Percentiles rank a stretch among this genome's conserved stretches.
phyloP scores from a whole-genome alignment of 305 asterid species.

The Solanum aculeatissimum region DNA sequence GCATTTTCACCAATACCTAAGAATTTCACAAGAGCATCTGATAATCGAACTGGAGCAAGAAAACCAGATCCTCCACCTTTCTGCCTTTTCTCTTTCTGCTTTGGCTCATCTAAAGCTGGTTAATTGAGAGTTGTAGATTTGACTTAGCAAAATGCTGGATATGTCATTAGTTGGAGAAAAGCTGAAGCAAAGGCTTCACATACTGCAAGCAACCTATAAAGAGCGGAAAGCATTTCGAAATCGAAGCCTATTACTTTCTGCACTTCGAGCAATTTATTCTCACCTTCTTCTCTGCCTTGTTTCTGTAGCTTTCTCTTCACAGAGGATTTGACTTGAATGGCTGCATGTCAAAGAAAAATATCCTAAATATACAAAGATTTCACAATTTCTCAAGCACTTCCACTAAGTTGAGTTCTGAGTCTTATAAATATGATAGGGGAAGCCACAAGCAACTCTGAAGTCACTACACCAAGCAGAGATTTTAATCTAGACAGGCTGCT shows the following conservation, averaged over 20 bases:
- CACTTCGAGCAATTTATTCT: background rate
- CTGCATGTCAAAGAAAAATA: slow-evolving; percentile 3
- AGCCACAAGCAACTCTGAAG: background rate
- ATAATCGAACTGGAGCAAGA: slow-evolving; percentile 22
- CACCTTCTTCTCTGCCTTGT: slow-evolving; percentile 24
- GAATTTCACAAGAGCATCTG: slow-evolving; percentile 25
- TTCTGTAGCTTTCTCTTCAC: slow-evolving; percentile 10
- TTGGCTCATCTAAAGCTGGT: slow-evolving; percentile 17
- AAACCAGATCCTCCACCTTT: slow-evolving; percentile 17
- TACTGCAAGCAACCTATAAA: background rate
- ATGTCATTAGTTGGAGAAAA: background rate
- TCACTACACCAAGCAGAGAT: background rate
- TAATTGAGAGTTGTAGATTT: background rate
- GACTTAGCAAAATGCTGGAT: background rate
- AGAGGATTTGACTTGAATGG: slow-evolving; percentile 11
- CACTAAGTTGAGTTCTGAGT: background rate
- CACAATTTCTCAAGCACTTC: background rate
- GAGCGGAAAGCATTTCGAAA: background rate
- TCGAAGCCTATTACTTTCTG: background rate
- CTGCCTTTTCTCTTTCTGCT: slow-evolving; percentile 16
- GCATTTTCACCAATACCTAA: slow-evolving; percentile 23
- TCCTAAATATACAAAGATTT: background rate
- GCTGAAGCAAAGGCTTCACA: background rate
- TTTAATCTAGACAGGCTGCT: background rate
- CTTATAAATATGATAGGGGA: background rate